Evolutionary conservation across 1,139 yeast species (phyloP).

Genomic region (Casaregolazyma lundiana): DNA sequence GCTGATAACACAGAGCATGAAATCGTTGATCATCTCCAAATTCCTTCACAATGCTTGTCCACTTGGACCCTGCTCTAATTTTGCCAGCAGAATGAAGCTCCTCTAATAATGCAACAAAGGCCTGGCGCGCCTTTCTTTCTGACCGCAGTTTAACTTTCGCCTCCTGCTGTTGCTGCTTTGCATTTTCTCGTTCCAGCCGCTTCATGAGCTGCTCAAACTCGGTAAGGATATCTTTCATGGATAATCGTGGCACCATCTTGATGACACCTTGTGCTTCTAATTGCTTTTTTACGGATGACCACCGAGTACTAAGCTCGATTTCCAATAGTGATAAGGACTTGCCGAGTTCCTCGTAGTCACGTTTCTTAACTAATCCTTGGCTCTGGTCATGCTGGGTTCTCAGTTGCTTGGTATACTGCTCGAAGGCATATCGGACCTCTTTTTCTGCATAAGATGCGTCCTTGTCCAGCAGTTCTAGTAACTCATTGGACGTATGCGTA

Average conservation of each 20-base stretch:
- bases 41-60: conserved; percentile 51
- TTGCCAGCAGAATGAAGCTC: conserved; percentile 36
- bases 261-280: conserved; percentile 49
- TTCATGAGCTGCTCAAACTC: conserved; percentile 49
- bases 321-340: conserved; percentile 33
- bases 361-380: conserved; percentile 17
- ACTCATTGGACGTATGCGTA: conserved; percentile 1
- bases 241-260: conserved; percentile 51
- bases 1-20: conserved; percentile 60
- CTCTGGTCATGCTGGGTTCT: conserved; percentile 38
- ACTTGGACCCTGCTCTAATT: conserved; percentile 54
- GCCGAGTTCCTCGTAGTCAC: conserved; percentile 23
- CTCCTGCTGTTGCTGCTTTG: conserved; percentile 36
- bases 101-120: conserved; percentile 46
- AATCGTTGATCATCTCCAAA: conserved; percentile 59
- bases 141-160: conserved; percentile 40
- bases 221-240: conserved; percentile 55
- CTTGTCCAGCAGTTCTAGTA: conserved; percentile 23
- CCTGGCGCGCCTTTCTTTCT: conserved; percentile 65
- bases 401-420: conserved; percentile 45
- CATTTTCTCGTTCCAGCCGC: conserved; percentile 39
- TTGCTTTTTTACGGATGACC: conserved; percentile 44
- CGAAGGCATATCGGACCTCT: conserved; percentile 40
- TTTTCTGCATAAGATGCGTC: conserved; percentile 42
- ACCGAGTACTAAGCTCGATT: conserved; percentile 30